These are phyloP conservation scores for Ganoderma meredithae DNA, from an alignment of 1,284 basidiomycete species.

Conservation along the genomic window DNA sequence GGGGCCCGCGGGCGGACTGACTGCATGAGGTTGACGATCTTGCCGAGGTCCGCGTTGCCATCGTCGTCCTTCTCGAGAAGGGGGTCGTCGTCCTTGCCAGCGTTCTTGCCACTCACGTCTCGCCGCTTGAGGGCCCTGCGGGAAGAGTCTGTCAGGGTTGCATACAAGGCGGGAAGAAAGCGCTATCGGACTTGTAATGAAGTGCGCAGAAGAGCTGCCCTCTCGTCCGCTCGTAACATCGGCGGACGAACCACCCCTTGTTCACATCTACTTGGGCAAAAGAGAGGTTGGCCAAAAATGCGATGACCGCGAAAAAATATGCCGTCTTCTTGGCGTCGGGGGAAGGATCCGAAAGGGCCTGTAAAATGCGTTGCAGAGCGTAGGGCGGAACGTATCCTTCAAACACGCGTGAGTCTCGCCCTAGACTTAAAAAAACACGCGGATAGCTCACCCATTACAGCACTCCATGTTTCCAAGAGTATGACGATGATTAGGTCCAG, in stretches of 20 bases:
- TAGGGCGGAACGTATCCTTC: slow-evolving; percentile 64
- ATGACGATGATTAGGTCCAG: slow-evolving; percentile 74
- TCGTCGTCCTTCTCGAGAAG: slow-evolving; percentile 48
- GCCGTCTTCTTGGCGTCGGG: slow-evolving; percentile 61
- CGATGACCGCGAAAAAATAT: slow-evolving; percentile 73
- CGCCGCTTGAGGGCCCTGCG: slow-evolving; percentile 59
- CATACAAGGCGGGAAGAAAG: background rate
- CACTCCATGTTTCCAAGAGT: slow-evolving; percentile 64
- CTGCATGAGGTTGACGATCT: slow-evolving; percentile 79
- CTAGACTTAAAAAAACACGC: slow-evolving; percentile 24
- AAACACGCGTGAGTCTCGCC: slow-evolving; percentile 20
- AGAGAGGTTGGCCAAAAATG: slow-evolving; percentile 72
- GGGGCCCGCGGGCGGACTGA: slow-evolving; percentile 41
- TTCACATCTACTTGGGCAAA: slow-evolving; percentile 75
- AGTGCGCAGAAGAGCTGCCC: slow-evolving; percentile 75
- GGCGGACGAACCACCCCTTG: slow-evolving; percentile 68
- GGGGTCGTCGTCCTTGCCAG: slow-evolving; percentile 44
- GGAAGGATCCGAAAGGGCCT: slow-evolving; percentile 53
- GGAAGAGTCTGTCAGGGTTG: background rate
- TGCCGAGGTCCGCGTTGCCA: slow-evolving; percentile 67
- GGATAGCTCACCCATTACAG: slow-evolving; percentile 54
- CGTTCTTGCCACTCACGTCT: slow-evolving; percentile 64
- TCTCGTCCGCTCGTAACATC: slow-evolving; percentile 71
- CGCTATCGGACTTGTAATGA: slow-evolving; percentile 60
- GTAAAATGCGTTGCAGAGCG: slow-evolving; percentile 66